Percentiles rank a stretch among this genome's conserved stretches.
Conservation (phyloP, 768 basidiomycete species). For the Coprinopsis sp. region DNA sequence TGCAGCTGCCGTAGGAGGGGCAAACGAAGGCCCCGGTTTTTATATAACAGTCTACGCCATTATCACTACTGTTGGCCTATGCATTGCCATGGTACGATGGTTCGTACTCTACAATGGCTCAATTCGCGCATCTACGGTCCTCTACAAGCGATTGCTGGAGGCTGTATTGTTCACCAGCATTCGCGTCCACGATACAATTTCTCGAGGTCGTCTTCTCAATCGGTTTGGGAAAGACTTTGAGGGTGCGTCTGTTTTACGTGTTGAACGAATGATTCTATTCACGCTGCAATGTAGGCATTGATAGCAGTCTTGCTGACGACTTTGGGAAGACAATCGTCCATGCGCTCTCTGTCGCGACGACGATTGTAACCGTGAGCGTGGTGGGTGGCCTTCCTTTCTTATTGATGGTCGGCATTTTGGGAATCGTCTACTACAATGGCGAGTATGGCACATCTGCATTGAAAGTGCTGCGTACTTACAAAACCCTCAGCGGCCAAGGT, state of each 20-base stretch:
- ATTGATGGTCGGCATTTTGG: conserved; percentile 50
- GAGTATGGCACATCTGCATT: conserved; percentile 17
- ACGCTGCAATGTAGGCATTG: conserved; percentile 49
- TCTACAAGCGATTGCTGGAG: conserved; percentile 76
- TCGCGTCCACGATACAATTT: conserved; percentile 90
- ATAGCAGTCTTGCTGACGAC: conserved; percentile 79
- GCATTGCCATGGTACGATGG: conserved; percentile 57
- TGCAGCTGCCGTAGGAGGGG: conserved; percentile 38
- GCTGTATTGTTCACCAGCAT: conserved; percentile 82
- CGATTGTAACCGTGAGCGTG: conserved; percentile 66
- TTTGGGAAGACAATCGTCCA: conserved; percentile 77
- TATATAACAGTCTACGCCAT: conserved; percentile 71
- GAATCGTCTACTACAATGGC: conserved; percentile 70
- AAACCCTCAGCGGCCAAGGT: conserved; percentile 34
- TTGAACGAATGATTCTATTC: not conserved
- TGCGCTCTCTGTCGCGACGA: conserved; percentile 64
- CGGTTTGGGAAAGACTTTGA: conserved; percentile 91
- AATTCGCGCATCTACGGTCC: conserved; percentile 72
- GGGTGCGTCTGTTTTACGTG: conserved; percentile 35
- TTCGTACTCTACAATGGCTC: conserved; percentile 80
- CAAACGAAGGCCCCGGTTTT: conserved; percentile 43
- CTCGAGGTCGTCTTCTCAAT: conserved; percentile 77
- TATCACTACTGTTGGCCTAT: conserved; percentile 36
- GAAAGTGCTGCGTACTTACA: not conserved
- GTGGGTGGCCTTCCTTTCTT: conserved; percentile 80